phyloP scores from a whole-genome alignment of 805 yeast genomes.

The Yamadazyma phyllophila region DNA sequence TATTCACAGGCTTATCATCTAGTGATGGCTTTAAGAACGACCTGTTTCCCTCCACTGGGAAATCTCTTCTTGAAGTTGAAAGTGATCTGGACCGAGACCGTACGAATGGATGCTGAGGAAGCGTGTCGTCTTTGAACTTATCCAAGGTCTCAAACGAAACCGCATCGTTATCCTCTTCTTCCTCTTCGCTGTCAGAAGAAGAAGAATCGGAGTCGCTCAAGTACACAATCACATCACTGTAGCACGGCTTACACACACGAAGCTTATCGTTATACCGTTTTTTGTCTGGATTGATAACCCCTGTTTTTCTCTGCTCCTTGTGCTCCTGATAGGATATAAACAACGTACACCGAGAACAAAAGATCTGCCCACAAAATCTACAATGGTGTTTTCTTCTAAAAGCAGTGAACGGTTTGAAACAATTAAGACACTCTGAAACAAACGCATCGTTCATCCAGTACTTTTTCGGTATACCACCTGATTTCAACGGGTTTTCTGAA shows the following conservation, averaged over 20 bases:
- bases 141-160: slow-evolving; percentile 14
- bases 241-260: slow-evolving; percentile 77
- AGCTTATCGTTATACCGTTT: slow-evolving; percentile 63
- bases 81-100: slow-evolving; percentile 24
- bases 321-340: slow-evolving; percentile 59
- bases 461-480: slow-evolving; percentile 62
- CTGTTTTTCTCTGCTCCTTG: slow-evolving; percentile 33
- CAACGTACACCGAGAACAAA: slow-evolving; percentile 79
- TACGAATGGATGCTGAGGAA: slow-evolving; percentile 27
- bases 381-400: slow-evolving; percentile 94
- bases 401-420: slow-evolving; percentile 77
- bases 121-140: slow-evolving; percentile 18
- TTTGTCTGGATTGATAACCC: slow-evolving; percentile 19
- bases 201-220: slow-evolving; percentile 63
- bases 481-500: slow-evolving; percentile 43
- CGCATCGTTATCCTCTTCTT: slow-evolving; percentile 28
- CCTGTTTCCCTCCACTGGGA: slow-evolving; percentile 3
- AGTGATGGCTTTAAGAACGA: slow-evolving; percentile 5
- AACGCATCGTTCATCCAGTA: slow-evolving; percentile 97
- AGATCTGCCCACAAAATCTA: slow-evolving; percentile 92
- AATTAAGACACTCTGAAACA: slow-evolving; percentile 81
- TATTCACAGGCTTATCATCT: neutral
- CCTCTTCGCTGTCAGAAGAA: slow-evolving; percentile 26
- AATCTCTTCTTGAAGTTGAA: slow-evolving; percentile 11
- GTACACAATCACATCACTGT: slow-evolving; percentile 63